Conservation (phyloP, 768 basidiomycete genomes). For the Tephrocybe sp. region DNA sequence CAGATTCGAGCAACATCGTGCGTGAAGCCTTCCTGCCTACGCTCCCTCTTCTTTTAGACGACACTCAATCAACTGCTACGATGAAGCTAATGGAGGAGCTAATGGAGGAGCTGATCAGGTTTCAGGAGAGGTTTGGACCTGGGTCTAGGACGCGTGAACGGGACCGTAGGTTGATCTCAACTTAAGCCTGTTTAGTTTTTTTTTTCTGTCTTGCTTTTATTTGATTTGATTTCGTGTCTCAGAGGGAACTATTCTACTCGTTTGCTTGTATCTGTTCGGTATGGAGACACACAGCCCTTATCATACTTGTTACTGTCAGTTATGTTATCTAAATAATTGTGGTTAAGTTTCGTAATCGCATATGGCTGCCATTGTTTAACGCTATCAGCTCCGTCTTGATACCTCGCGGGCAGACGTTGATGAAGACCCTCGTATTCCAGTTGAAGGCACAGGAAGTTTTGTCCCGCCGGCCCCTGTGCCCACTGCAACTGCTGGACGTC, state of each 20-base stretch:
- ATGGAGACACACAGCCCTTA: too few species aligned
- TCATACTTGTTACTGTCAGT: neutral
- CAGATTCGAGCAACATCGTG: neutral
- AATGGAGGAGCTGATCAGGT: slow-evolving; percentile 85
- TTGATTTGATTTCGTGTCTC: too few species aligned
- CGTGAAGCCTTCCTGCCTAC: neutral
- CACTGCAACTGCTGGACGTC: slow-evolving; percentile 5
- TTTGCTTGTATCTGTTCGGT: too few species aligned
- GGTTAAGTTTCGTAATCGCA: too few species aligned
- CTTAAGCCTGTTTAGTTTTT: slow-evolving; percentile 6
- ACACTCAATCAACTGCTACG: slow-evolving; percentile 35
- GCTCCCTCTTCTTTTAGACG: slow-evolving; percentile 9
- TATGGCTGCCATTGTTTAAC: neutral
- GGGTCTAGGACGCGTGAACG: slow-evolving; percentile 52
- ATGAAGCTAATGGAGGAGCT: slow-evolving; percentile 90
- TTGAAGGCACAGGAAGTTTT: slow-evolving; percentile 16
- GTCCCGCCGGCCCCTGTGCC: slow-evolving; percentile 2
- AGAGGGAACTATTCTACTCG: too few species aligned
- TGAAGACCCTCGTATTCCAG: slow-evolving; percentile 9
- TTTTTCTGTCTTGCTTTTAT: slow-evolving; percentile 1
- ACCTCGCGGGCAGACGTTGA: slow-evolving; percentile 9
- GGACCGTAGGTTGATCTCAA: slow-evolving; percentile 42
- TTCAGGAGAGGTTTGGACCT: slow-evolving; percentile 84
- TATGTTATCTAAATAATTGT: too few species aligned
- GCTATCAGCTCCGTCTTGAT: slow-evolving; percentile 8